A percentile compares a stretch with the other conserved stretches of the same genome.
phyloP scores from a whole-genome alignment of 2,329 filamentous ascomycete species.

The Phyllosticta paracitricarpa region DNA sequence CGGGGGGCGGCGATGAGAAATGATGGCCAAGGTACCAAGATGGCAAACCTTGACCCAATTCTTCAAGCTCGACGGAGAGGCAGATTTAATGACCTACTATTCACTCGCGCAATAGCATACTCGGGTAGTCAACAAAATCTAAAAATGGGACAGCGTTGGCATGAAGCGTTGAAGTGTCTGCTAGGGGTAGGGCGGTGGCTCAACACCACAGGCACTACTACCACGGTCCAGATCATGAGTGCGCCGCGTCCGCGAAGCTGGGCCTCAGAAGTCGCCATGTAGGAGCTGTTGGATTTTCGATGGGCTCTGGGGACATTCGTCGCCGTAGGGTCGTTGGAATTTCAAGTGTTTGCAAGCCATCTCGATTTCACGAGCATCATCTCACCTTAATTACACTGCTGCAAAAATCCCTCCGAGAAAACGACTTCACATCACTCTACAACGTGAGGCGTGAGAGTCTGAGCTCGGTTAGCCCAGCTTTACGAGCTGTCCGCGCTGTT shows the following conservation, averaged over 20 bases:
- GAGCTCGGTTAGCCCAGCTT: neutral
- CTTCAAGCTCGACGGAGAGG: too few relatives aligned
- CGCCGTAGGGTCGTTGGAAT: too few relatives aligned
- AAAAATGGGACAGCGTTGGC: neutral
- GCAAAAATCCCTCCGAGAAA: too few relatives aligned
- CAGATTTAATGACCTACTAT: too few relatives aligned
- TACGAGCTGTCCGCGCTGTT: neutral
- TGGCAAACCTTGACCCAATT: too few relatives aligned
- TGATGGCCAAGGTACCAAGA: too few relatives aligned
- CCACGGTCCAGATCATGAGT: neutral
- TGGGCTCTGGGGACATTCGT: too few relatives aligned
- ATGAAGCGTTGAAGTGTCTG: neutral
- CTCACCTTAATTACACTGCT: too few relatives aligned
- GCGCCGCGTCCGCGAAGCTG: neutral
- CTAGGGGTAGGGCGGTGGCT: neutral
- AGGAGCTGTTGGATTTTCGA: neutral
- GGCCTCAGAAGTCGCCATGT: neutral
- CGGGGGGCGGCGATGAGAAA: too few relatives aligned
- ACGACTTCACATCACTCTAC: neutral
- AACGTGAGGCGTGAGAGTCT: neutral
- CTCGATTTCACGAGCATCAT: too few relatives aligned
- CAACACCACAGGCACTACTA: neutral
- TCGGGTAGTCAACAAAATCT: neutral
- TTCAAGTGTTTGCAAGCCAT: too few relatives aligned
- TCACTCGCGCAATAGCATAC: too few relatives aligned